phyloP scores from a whole-genome alignment of 2,329 filamentous ascomycete genomes.

The Talaromyces piceae region DNA sequence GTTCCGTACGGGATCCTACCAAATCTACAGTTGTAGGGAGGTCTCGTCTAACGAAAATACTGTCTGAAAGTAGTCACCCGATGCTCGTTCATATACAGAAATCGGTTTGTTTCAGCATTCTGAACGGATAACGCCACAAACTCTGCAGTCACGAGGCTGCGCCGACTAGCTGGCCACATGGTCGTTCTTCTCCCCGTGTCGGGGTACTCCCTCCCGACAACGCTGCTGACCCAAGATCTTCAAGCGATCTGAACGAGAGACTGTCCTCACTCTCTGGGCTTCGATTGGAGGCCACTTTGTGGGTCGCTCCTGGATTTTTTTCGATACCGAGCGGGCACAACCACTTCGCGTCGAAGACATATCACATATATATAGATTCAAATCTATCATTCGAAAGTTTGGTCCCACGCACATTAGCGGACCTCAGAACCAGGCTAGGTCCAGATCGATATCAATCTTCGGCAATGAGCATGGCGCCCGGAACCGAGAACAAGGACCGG shows the following conservation, averaged over 20 bases:
- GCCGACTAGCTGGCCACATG: not conserved
- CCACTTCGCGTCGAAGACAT: not conserved
- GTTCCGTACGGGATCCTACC: not conserved
- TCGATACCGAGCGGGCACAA: no score
- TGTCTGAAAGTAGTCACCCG: no score
- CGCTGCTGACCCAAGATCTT: not conserved
- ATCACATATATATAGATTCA: not conserved
- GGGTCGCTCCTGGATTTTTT: no score
- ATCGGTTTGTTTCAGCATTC: not conserved
- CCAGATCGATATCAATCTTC: not conserved
- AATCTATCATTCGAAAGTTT: not conserved
- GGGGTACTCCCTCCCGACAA: not conserved
- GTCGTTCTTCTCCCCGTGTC: not conserved
- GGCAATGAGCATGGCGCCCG: not conserved
- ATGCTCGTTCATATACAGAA: not conserved
- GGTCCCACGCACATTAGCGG: not conserved
- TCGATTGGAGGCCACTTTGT: no score
- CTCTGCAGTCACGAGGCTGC: not conserved
- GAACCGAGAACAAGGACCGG: not conserved
- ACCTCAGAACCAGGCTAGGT: not conserved
- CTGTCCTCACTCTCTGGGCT: not conserved
- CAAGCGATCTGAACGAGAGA: not conserved
- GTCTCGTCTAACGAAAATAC: no score
- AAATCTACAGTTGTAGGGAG: not conserved
- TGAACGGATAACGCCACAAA: not conserved